Evolutionary conservation across 129 eudicot species (phyloP).

Genomic region (Gnaphalium uliginosum): DNA sequence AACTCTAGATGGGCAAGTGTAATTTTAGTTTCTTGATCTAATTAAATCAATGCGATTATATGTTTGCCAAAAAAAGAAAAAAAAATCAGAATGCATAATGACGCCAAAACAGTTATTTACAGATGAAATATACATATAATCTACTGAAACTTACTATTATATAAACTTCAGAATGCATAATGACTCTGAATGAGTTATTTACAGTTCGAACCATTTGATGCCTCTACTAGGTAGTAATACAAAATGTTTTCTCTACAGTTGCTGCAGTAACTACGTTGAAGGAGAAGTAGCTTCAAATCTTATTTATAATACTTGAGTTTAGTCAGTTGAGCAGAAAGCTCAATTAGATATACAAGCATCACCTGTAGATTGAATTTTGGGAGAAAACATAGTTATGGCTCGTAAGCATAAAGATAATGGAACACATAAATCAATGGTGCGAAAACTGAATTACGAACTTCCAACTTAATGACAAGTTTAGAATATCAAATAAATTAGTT

Average conservation of each 20-base stretch:
- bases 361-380: background rate
- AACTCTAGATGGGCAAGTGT: too few species aligned
- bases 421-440: too few species aligned
- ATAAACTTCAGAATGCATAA: background rate
- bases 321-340: conserved; percentile 16
- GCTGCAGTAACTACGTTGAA: background rate
- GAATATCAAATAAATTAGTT: too few species aligned
- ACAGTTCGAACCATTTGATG: background rate
- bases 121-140: background rate
- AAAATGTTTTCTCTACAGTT: background rate
- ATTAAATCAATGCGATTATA: too few species aligned
- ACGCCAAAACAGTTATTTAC: conserved; percentile 7
- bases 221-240: background rate
- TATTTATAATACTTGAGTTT: conserved; percentile 12
- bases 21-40: too few species aligned
- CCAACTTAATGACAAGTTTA: too few species aligned
- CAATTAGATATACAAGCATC: background rate
- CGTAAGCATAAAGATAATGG: too few species aligned
- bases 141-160: background rate
- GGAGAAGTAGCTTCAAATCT: background rate
- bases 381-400: too few species aligned
- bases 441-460: too few species aligned
- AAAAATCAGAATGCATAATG: background rate
- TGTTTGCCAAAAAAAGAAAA: too few species aligned
- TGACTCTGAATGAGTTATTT: background rate